Evolutionary conservation across 805 yeast species (phyloP), one percentile per base, ranked within the genome.

Genomic region (Wickerhamiella australiensis): DNA sequence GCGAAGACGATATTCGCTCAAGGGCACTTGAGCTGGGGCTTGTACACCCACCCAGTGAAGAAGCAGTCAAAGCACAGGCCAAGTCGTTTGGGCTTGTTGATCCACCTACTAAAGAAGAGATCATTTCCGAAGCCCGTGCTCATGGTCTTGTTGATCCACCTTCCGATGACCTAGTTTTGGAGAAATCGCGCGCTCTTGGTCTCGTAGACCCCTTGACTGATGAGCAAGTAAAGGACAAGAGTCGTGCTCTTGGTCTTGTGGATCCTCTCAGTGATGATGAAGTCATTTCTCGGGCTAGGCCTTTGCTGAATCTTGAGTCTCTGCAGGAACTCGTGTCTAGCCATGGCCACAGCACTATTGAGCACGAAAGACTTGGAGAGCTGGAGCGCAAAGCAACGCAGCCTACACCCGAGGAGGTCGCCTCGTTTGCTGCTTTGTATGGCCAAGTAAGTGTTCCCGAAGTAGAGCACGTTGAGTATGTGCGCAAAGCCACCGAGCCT

Each of bases 401-500:
- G 21, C 72, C 73, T 7, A 44, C 61, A 1, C 31, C 59, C 4
- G 68, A 64, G 0, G 65, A 61, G 40, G 52, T 74, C 17, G 59
- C 26, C 20, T 20, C 42, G 25, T 22, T 21, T 38, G 15, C 21
- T 38, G 26, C 27, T 13, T 38, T 22, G 17, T 7, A 38, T 21
- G 26, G 26, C 5, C 25, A 21, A 17, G 26, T 21, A 9, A 13
- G 21, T 18, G 42, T 38, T 7, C 42, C 26, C 5, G 42, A 21
- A 15, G 45, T 17, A 5, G 45, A 42, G 33, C 45, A 42, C 17
- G 22, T 18, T 8, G 45, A 42, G 22, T 22, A 18, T 22, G 21
- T 42, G 9, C 31, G 45, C 35, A 42, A 42, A 18, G 45, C 45
- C n/a, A 25, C 8, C 17, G 33, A 42, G 33, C 45, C 45, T 13